Evolutionary conservation across 2,329 filamentous ascomycete genomes (phyloP), one percentile per base, ranked within the genome.

Genomic region (Clarireedia homoeocarpa): DNA sequence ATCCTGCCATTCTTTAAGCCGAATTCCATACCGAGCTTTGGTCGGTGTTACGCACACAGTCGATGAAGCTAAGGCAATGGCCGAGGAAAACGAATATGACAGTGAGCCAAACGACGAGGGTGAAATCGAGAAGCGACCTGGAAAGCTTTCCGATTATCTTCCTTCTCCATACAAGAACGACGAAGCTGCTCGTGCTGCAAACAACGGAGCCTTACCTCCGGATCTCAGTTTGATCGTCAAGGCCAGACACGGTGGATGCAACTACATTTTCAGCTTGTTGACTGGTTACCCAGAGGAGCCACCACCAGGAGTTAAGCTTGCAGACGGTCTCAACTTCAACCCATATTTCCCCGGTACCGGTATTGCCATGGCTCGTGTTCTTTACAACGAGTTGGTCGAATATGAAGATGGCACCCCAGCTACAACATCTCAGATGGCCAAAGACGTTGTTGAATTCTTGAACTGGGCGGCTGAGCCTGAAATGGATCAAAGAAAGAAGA

Each of bases 391-490:
- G 62, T 79, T 99, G 57, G 94, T 99, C 62, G 94, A 99, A 74
- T 99, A 97, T 77, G 94, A 99, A 73, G 94, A 99, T 66, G 91
- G 83, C 62, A 99, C 94, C 44, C 89, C 91, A 52, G 94, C 94
- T 50, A 89, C 92, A 60, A 91, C 91, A 64, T 96, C 92, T 62
- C 94, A 99, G 79, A 99, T 99, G 94, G 94, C 94, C 74, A 99
- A 99, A 86, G 94, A 99, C 68, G 94, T 99, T 59, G 85, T 88
- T 59, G 94, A 99, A 77, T 99, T 99, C 80, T 82, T 99, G 71
- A 97, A 99, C 86, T 99, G 94, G 94, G 82, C 94, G 54, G 91
- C 94, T 57, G 94, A 99, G 80, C 94, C 94, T 49, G 94, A 99
- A 81, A 96, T 96, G 91, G 94, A 99, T 71, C 86, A 96, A 72